Conservation (phyloP, 179 eudicot genomes). For the Patellifolia procumbens region DNA sequence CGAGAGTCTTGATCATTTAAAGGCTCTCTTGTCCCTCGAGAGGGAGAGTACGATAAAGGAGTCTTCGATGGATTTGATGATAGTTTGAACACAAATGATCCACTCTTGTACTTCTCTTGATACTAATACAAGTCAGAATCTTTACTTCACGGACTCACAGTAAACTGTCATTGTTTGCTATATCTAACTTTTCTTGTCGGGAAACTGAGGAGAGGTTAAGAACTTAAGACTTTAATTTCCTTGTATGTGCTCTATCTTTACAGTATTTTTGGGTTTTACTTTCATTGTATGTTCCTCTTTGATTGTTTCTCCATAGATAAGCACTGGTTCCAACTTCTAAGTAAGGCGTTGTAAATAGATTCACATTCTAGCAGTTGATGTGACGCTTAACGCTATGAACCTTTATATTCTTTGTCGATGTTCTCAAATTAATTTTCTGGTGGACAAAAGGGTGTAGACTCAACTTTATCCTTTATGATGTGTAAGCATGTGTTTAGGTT, state of each 20-base stretch:
- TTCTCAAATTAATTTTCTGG: background rate
- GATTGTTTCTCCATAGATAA: background rate
- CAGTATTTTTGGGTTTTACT: no score
- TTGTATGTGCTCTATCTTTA: no score
- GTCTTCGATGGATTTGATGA: background rate
- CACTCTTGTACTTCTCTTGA: background rate
- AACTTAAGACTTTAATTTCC: background rate
- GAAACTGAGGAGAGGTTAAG: background rate
- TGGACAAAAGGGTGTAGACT: background rate
- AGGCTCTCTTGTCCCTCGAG: background rate
- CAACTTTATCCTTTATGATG: background rate
- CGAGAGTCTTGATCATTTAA: background rate
- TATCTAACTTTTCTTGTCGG: background rate
- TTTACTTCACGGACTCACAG: background rate
- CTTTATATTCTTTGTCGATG: background rate
- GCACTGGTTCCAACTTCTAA: background rate
- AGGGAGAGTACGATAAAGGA: background rate
- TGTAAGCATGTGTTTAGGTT: background rate
- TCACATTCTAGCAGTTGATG: background rate
- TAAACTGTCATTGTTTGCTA: background rate
- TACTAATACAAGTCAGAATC: background rate
- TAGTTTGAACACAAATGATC: background rate
- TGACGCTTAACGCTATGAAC: background rate
- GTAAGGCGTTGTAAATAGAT: background rate
- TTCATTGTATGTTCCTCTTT: background rate